phyloP scores from a whole-genome alignment of 2,329 filamentous ascomycete genomes.

The Colletotrichum orbiculare region DNA sequence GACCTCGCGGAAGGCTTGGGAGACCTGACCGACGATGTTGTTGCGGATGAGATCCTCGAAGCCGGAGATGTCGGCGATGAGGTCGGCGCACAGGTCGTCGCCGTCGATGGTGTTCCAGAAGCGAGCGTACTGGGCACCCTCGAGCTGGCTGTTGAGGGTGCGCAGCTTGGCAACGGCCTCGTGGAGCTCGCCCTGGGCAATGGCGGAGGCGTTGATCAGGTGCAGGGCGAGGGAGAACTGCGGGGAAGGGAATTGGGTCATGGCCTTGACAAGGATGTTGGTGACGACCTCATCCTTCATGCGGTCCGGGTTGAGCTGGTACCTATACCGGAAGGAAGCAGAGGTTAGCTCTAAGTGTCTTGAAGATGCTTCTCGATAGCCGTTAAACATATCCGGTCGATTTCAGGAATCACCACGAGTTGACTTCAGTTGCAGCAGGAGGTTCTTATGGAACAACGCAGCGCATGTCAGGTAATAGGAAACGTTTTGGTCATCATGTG shows the following conservation, averaged over 20 bases:
- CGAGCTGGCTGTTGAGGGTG: conserved; percentile 85
- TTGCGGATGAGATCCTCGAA: conserved; percentile 96
- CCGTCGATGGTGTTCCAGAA: conserved; percentile 96
- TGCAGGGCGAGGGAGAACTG: conserved; percentile 96
- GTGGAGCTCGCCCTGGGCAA: conserved; percentile 76
- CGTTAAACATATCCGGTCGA: conserved; percentile 5
- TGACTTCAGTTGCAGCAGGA: conserved; percentile 71
- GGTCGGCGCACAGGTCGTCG: conserved; percentile 94
- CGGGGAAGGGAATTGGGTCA: conserved; percentile 95
- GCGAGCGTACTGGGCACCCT: conserved; percentile 86
- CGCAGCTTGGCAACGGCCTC: conserved; percentile 93
- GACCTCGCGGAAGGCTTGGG: conserved; percentile 82
- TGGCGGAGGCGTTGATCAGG: conserved; percentile 85
- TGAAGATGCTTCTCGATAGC: conserved; percentile 56
- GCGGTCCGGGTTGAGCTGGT: conserved; percentile 99
- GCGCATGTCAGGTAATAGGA: conserved; percentile 92
- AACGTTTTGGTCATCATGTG: conserved; percentile 91
- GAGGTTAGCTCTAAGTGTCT: conserved; percentile 25
- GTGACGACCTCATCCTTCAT: conserved; percentile 97
- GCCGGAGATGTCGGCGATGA: conserved; percentile 92
- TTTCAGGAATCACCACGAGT: conserved; percentile 67
- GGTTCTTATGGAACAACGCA: conserved; percentile 64
- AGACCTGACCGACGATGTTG: conserved; percentile 88
- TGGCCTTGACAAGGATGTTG: conserved; percentile 98
- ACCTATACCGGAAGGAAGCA: conserved; percentile 64